Evolutionary conservation across 2,329 filamentous ascomycete species (phyloP).

Genomic region (Bipolaris zeicola): DNA sequence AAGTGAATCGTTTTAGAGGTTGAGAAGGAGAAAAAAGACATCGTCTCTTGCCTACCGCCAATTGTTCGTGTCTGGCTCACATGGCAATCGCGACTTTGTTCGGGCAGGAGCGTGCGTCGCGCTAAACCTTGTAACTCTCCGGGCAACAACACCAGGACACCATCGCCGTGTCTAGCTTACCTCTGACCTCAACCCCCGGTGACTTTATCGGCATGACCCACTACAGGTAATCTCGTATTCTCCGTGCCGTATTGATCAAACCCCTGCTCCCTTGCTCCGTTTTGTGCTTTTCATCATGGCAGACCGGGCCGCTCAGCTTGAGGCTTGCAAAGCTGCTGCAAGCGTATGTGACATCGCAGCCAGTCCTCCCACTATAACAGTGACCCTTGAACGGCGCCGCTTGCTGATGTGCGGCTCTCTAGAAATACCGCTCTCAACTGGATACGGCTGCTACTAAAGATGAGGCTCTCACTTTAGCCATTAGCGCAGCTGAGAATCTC

Average conservation of each 20-base stretch:
- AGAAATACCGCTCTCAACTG: constrained; percentile 52
- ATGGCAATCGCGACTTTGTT: constrained; percentile 9
- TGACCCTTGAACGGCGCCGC: neutral
- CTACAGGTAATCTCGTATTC: constrained; percentile 6
- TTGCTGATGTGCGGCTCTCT: constrained; percentile 24
- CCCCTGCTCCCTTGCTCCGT: neutral
- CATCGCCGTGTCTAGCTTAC: neutral
- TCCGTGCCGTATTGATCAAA: neutral
- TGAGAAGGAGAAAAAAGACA: neutral
- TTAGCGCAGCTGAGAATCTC: constrained; percentile 78
- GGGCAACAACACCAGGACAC: constrained; percentile 24
- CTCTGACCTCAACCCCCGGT: neutral
- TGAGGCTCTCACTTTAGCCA: constrained; percentile 75
- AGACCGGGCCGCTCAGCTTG: constrained; percentile 30
- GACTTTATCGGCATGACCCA: constrained; percentile 9
- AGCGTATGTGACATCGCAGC: constrained; percentile 39
- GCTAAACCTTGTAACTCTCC: constrained; percentile 10
- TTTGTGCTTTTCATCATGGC: constrained; percentile 30
- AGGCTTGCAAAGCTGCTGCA: constrained; percentile 40
- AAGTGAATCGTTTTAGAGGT: neutral
- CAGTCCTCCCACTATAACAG: constrained; percentile 1
- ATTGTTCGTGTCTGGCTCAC: neutral
- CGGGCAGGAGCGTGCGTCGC: constrained; percentile 26
- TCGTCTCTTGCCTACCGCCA: neutral
- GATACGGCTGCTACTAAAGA: constrained; percentile 58